Evolutionary conservation across 495 filamentous ascomycete species (phyloP).

Genomic region (Emericellopsis terricola): DNA sequence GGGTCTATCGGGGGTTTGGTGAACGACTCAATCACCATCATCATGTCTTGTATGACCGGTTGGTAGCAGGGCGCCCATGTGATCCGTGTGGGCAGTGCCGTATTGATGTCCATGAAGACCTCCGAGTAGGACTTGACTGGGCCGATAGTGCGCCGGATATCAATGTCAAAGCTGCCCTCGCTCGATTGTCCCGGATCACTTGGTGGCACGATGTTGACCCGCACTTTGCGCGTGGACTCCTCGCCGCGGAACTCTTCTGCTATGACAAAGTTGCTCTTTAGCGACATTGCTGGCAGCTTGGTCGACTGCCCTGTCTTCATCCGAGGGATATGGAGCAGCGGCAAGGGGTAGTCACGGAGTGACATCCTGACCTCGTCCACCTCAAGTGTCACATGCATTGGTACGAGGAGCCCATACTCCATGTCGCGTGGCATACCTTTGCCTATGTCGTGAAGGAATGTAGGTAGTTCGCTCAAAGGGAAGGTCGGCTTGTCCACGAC

Average conservation of each 20-base stretch:
- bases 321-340: constrained; percentile 76
- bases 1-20: constrained; percentile 89
- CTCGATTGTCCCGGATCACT: constrained; percentile 20
- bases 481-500: constrained; percentile 88
- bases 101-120: constrained; percentile 80
- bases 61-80: constrained; percentile 97
- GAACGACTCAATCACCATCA: constrained; percentile 97
- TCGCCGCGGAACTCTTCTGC: constrained; percentile 76
- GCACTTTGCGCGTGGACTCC: constrained; percentile 60
- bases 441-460: constrained; percentile 71
- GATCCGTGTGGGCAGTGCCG: constrained; percentile 73
- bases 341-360: constrained; percentile 83
- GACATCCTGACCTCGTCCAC: constrained; percentile 81
- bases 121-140: constrained; percentile 96
- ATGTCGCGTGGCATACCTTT: constrained; percentile 91
- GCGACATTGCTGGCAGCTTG: constrained; percentile 60
- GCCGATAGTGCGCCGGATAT: constrained; percentile 80
- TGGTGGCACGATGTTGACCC: constrained; percentile 72
- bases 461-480: constrained; percentile 56
- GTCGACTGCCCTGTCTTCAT: constrained; percentile 64
- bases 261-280: constrained; percentile 88
- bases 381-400: constrained; percentile 73
- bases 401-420: constrained; percentile 74
- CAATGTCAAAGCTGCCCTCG: constrained; percentile 52
- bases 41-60: constrained; percentile 98